These are phyloP conservation scores for Mucor indicus DNA, from an alignment of 371 early-diverging fungal genomes.

Conservation along the genomic window DNA sequence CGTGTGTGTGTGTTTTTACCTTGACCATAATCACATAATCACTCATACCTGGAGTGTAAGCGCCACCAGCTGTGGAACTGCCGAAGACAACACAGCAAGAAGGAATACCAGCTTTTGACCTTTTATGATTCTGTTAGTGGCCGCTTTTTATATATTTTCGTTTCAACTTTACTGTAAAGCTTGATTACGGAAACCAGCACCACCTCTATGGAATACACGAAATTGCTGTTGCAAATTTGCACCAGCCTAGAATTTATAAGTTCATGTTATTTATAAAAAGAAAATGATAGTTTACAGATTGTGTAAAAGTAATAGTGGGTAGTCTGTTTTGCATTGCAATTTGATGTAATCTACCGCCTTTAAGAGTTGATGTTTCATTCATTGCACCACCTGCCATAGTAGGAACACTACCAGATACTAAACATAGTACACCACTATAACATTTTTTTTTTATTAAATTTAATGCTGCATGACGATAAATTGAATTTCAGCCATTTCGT, in stretches of 20 bases:
- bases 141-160: background rate
- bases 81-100: conserved; percentile 73
- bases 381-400: conserved; percentile 69
- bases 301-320: conserved; percentile 59
- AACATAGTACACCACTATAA: conserved; percentile 66
- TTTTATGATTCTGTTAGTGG: conserved; percentile 11
- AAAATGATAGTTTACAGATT: no score
- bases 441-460: no score
- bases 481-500: background rate
- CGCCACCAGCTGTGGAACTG: conserved; percentile 76
- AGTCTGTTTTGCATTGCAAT: conserved; percentile 62
- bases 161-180: conserved; percentile 47
- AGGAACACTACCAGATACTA: conserved; percentile 66
- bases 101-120: conserved; percentile 69
- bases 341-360: conserved; percentile 52
- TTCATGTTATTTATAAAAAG: background rate
- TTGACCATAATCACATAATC: conserved; percentile 77
- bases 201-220: conserved; percentile 72
- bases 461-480: no score
- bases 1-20: no score
- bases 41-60: conserved; percentile 73
- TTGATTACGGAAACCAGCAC: conserved; percentile 65
- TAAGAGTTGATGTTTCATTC: conserved; percentile 60
- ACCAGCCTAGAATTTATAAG: conserved; percentile 70
- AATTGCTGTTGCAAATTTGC: conserved; percentile 74